Evolutionary conservation across 2,329 filamentous ascomycete genomes (phyloP).

Genomic region (Colletotrichum brevisporum): DNA sequence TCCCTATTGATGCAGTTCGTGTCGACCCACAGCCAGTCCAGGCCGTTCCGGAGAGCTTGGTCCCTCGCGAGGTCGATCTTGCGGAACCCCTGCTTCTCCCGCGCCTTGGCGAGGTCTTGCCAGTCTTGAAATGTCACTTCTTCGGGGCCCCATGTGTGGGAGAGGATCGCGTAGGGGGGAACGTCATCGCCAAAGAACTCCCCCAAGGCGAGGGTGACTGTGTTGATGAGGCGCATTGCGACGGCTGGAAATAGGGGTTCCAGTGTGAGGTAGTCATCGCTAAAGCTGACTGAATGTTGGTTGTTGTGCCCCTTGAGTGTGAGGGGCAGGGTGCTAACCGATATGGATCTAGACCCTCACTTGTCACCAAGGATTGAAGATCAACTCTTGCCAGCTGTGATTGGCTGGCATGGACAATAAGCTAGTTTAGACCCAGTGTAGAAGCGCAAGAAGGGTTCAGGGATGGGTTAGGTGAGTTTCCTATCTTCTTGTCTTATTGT

Average conservation of each 20-base stretch:
- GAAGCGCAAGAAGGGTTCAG: too few species aligned
- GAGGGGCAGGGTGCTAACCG: neutral
- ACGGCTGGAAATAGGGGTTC: too few species aligned
- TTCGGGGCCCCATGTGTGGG: conserved; percentile 44
- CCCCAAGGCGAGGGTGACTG: conserved; percentile 41
- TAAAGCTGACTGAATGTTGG: too few species aligned
- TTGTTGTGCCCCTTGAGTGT: neutral
- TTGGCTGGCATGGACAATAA: too few species aligned
- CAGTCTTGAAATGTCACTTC: conserved; percentile 43
- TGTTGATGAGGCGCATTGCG: conserved; percentile 49
- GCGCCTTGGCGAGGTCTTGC: conserved; percentile 5
- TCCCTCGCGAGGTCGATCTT: conserved; percentile 32
- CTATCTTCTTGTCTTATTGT: too few species aligned
- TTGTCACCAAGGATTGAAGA: too few species aligned
- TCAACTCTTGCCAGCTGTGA: too few species aligned
- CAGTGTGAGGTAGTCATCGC: too few species aligned
- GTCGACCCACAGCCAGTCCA: conserved; percentile 41
- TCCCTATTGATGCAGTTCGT: conserved; percentile 43
- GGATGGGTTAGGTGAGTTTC: too few species aligned
- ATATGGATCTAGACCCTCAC: too few species aligned
- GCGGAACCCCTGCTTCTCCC: conserved; percentile 24
- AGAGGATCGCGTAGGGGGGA: conserved; percentile 46
- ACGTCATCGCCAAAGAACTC: conserved; percentile 43
- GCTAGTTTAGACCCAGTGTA: too few species aligned
- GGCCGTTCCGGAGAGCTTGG: conserved; percentile 21